Evolutionary conservation across 169 alveolate species (phyloP).

Genomic region (Cryptosporidium sp.): DNA sequence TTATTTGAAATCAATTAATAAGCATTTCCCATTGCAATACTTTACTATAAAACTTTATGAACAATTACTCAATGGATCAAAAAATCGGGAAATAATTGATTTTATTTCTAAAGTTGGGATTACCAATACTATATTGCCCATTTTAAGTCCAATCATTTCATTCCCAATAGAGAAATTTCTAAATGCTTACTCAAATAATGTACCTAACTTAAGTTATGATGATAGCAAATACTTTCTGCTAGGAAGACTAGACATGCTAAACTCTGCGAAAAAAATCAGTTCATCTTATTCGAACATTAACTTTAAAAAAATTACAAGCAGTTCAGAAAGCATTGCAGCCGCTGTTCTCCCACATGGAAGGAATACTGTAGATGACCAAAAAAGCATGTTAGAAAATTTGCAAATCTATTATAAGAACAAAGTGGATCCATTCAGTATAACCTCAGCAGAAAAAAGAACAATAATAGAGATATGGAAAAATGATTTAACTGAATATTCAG

Average conservation of each 20-base stretch:
- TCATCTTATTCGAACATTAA: neutral
- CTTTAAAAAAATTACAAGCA: neutral
- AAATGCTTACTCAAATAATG: neutral
- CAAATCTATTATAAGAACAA: slow-evolving; percentile 53
- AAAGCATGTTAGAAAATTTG: slow-evolving; percentile 59
- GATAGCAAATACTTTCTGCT: slow-evolving; percentile 16
- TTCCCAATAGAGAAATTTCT: slow-evolving; percentile 32
- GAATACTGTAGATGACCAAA: slow-evolving; percentile 73
- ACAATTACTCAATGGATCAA: neutral
- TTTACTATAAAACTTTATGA: slow-evolving; percentile 42
- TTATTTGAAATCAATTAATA: neutral
- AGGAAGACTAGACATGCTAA: slow-evolving; percentile 44
- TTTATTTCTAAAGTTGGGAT: slow-evolving; percentile 12
- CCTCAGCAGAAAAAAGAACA: neutral
- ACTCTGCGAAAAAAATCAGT: neutral
- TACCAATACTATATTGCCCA: neutral
- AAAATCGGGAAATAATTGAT: neutral
- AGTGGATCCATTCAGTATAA: slow-evolving; percentile 30
- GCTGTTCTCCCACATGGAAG: slow-evolving; percentile 75
- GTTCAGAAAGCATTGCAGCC: slow-evolving; percentile 26
- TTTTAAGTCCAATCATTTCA: slow-evolving; percentile 46
- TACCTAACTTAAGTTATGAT: neutral
- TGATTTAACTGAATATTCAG: slow-evolving; percentile 24
- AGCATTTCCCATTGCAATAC: slow-evolving; percentile 37
- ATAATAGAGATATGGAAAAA: slow-evolving; percentile 46